Base-by-base conservation (phyloP, 345 rosid species). In the Aegle marmelos region DNA sequence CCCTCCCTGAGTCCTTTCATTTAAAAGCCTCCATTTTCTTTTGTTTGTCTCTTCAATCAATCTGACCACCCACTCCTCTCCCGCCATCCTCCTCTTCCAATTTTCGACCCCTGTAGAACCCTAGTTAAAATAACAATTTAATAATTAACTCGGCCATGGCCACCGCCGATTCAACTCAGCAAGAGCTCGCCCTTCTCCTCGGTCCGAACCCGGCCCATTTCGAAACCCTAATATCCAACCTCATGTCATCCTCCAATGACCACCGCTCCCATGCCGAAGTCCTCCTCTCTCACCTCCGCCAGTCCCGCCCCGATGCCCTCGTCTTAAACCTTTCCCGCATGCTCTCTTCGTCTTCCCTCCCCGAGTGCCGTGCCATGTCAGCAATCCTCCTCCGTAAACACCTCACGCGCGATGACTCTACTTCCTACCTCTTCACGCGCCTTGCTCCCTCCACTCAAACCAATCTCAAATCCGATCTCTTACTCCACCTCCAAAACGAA, bases 241-340 rank as follows among this genome's bases (percentile, higher is more conserved):
- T 90, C 62, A 87, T 92, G 94, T 90, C 97, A 22, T 87, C 97
- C 8, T 82, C 92, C 66, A 92, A 90, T 82, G 97, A 92, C 3
- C 90, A 86, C 24, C 91, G 94, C 4, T 89, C 92, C 33, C 87
- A 85, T 66, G 94, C 94, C 11, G 97, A 92, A 85, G 79, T 85
- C 7, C 80, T 84, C 33, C 91, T 90, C 79, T 85, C 89, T 65
- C 89, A 89, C 77, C 82, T 87, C 84, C 91, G 89, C 28, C 89
- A 89, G 37, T 76, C 79, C 69, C 85, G 90, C 37, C 97, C 97
- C 17, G 85, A 92, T 79, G 66, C 90, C 7, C 88, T 92, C 54
- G 75, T 80, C 37, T 85, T 92, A 68, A 85, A 84, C 65, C 89
- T 90, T 60, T 86, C 85, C 57, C 92, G 87, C 3, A 76, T 83